Percentiles rank a stretch among this genome's conserved stretches.
Conservation (phyloP, 768 basidiomycete species). For the Rhodotorula toruloides region DNA sequence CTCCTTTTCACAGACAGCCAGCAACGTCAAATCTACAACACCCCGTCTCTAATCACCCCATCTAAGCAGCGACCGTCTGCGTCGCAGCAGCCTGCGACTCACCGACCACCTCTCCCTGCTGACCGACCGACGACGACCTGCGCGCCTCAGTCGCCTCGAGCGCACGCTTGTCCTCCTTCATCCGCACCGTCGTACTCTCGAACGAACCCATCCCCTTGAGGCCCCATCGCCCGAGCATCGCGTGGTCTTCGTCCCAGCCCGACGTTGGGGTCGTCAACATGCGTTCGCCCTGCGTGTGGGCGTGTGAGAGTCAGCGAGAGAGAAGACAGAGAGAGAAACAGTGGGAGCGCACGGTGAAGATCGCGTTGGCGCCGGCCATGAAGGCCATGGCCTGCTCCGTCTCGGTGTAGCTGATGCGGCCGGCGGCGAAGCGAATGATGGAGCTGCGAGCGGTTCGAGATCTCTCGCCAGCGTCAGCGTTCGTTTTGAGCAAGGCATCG, state of each 20-base stretch:
- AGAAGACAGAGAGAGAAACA: not conserved
- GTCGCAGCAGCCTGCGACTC: not conserved
- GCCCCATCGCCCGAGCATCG: slow-evolving; percentile 90
- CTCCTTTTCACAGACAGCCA: too few species aligned
- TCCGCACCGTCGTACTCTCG: slow-evolving; percentile 44
- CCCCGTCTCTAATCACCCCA: too few species aligned
- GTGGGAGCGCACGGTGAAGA: slow-evolving; percentile 66
- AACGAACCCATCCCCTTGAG: slow-evolving; percentile 86
- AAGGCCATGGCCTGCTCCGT: slow-evolving; percentile 96
- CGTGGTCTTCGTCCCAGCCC: slow-evolving; percentile 96
- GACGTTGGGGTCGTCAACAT: slow-evolving; percentile 84
- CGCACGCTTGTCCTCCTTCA: slow-evolving; percentile 28
- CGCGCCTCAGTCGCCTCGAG: slow-evolving; percentile 30
- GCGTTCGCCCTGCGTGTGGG: slow-evolving; percentile 56
- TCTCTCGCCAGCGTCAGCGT: not conserved
- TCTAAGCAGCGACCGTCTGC: not conserved
- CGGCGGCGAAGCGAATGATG: slow-evolving; percentile 92
- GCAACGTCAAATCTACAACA: not conserved
- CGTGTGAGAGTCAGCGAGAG: not conserved
- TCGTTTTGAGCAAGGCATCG: not conserved
- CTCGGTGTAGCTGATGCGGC: slow-evolving; percentile 79
- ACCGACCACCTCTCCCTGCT: not conserved
- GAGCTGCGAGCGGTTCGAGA: too few species aligned
- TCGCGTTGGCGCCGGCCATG: slow-evolving; percentile 96
- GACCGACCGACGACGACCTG: not conserved